A percentile compares a stretch with the other conserved stretches of the same genome.
Evolutionary conservation across 345 rosid genomes (phyloP).

Genomic region (Linum trigynum): DNA sequence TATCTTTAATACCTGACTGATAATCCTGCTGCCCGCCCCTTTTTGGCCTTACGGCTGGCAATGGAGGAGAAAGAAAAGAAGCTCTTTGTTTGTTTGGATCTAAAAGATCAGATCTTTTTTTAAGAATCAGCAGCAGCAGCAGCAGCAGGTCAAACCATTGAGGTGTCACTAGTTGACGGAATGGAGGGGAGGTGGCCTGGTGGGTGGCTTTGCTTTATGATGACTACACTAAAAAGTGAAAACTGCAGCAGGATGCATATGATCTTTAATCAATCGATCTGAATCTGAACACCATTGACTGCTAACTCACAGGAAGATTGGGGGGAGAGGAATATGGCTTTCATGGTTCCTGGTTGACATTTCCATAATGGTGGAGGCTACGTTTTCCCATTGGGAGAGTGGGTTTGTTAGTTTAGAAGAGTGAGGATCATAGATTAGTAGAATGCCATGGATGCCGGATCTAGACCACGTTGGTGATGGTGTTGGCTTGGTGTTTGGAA

Average conservation of each 20-base stretch:
- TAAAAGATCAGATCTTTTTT: neutral
- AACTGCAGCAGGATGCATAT: slow-evolving; percentile 1
- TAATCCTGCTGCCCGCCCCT: no score
- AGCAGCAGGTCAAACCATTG: no score
- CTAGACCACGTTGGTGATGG: neutral
- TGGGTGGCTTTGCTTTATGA: neutral
- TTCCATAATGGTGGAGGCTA: neutral
- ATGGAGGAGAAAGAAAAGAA: no score
- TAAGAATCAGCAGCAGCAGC: no score
- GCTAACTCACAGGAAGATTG: neutral
- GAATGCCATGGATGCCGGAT: slow-evolving; percentile 8
- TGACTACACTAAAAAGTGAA: neutral
- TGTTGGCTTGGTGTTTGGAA: no score
- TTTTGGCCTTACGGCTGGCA: no score
- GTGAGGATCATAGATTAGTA: neutral
- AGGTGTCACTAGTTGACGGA: no score
- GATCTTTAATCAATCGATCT: neutral
- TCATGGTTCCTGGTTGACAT: neutral
- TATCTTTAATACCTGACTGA: neutral
- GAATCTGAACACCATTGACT: no score
- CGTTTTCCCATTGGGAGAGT: neutral
- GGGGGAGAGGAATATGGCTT: neutral
- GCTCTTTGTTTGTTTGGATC: neutral
- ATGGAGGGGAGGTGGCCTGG: neutral
- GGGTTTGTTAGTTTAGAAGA: no score